Evolutionary conservation across 2,329 filamentous ascomycete genomes (phyloP).

Genomic region (Graphilbum fragrans): DNA sequence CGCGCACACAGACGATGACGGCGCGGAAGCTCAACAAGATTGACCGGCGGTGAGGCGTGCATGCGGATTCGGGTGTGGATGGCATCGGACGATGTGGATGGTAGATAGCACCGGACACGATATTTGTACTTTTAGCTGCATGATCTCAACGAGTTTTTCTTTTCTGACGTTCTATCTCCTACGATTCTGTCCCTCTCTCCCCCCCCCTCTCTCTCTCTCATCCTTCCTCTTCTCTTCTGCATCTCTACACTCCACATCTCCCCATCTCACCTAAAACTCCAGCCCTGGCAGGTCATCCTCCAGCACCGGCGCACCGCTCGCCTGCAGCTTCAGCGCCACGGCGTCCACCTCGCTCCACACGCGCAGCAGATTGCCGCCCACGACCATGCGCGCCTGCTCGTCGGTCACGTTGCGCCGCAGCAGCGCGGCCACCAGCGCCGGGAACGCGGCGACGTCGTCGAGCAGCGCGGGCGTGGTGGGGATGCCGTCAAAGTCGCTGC

Average conservation of each 20-base stretch:
- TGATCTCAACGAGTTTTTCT: no score
- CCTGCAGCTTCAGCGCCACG: conserved; percentile 56
- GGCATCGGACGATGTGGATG: no score
- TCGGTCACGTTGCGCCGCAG: conserved; percentile 63
- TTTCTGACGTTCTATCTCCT: no score
- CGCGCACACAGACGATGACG: conserved; percentile 58
- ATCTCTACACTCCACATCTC: no score
- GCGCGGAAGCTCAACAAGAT: conserved; percentile 50
- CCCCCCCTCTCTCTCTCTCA: no score
- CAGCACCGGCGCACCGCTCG: conserved; percentile 35
- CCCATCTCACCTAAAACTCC: background rate
- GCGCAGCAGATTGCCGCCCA: conserved; percentile 68
- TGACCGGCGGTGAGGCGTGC: conserved; percentile 27
- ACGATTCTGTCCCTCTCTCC: no score
- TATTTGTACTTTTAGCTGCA: no score
- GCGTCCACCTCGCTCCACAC: conserved; percentile 73
- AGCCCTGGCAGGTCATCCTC: conserved; percentile 35
- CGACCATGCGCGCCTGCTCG: conserved; percentile 59
- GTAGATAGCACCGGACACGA: no score
- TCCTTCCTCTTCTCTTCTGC: no score
- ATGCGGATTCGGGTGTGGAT: no score
- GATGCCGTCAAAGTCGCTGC: conserved; percentile 84
- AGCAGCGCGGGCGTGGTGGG: conserved; percentile 54
- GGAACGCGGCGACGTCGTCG: conserved; percentile 77
- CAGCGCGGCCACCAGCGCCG: conserved; percentile 64